Base-by-base conservation (phyloP, 352 stramenopile species). In the Phytopythium oedochilum region DNA sequence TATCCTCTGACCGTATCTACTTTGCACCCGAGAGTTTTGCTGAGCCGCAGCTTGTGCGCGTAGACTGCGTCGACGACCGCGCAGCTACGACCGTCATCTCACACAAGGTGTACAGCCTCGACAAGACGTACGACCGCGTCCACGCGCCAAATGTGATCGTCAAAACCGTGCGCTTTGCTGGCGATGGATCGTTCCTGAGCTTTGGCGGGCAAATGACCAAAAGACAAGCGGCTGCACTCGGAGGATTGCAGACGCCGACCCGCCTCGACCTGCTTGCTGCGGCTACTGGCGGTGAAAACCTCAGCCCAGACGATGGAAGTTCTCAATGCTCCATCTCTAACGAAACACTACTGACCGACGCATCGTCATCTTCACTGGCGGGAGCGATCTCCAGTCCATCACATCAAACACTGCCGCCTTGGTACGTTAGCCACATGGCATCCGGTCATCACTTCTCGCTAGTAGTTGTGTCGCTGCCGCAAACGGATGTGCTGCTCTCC, bases 1-100 rank as follows among this genome's bases (percentile, higher is more conserved):
- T 92, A 6, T 87, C 82, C 5, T 82, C 75, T 18, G 76, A 89
- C 55, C 77, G 82, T 9, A 51, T 92, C n/a, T 82, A 70, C 63
- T 92, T 92, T 63, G 81, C 77, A 1, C 82, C 78, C 18, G 72
- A 72, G 25, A 89, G 73, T 50, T 86, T 60, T 46, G 6, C 23
- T 3, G 63, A 82, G 53, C 77, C 78, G 10, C 82, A 92, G 68
- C 62, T 88, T 53, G 76, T 89, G 49, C 67, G 78, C 5, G 73
- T 89, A 22, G 76, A 86, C 39, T 67, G 71, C 15, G 46, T 78
- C 40, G 74, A 89, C 57, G 69, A 72, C 29, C 66, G 59, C 49
- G 32, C 60, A 47, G 66, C 71, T 25, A 78, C 66, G 59, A 83
- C 61, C 46, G 61, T 77, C 46, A 77, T 89, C 66, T 53, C 75